Evolutionary conservation across 2,329 filamentous ascomycete genomes (phyloP), one percentile per base, ranked within the genome.

Genomic region (Colletotrichum lentis): DNA sequence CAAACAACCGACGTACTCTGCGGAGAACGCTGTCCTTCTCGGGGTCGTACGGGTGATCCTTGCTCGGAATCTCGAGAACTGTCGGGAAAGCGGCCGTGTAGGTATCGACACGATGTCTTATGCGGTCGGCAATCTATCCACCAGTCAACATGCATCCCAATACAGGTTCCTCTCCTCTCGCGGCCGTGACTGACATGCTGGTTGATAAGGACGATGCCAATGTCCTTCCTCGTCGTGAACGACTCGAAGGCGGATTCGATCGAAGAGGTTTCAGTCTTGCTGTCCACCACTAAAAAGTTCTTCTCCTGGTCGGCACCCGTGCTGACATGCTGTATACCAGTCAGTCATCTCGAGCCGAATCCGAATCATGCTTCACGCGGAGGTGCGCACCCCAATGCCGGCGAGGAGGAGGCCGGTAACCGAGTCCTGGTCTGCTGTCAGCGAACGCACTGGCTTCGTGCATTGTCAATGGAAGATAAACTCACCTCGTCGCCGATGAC

Each of bases 11-110:
- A 70, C 86, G 83, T 53, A 99, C 96, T 73, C 96, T 87, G 82
- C 94, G 92, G 81, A 99, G 80, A 50, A 99, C 95, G 77, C 95
- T 98, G 80, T 99, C 96, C 84, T 99, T 99, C 82, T 99, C 96
- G 0, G 96, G 96, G 75, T 99, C 95, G 77, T 99, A 99, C 2
- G 96, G 96, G 79, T 99, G 96, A 79, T 99, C 96, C 85, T 99
- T 99, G 82, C 93, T 97, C 27, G 96, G 96, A 69, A 99, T 98
- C 80, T 99, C 96, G 66, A 99, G 88, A 62, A 99, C 87, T 24
- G 94, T 91, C n/a, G 96, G 96, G 81, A 99, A 99, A 5, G 96
- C 94, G 57, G 95, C 93, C 22, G 93, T 95, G 81, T 97, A 97
- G 44, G 88, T 89, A 80, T 99, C 96, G 73, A 99, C 91, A 70